Conservation (phyloP, 108 stramenopile genomes). For the Hondaea fermentalgiana region DNA sequence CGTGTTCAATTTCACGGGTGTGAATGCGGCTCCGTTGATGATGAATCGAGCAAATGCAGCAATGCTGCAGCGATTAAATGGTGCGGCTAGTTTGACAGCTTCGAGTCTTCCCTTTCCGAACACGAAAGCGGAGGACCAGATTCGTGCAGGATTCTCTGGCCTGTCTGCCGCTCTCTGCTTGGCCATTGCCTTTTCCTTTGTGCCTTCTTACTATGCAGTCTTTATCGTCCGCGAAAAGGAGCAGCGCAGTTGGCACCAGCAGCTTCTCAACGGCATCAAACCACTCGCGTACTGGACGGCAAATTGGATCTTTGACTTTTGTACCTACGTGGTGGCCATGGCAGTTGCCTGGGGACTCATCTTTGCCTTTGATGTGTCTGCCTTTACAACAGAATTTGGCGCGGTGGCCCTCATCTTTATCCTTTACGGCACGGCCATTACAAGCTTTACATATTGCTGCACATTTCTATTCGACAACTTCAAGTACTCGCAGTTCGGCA, state of each 20-base stretch:
- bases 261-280: slow-evolving; percentile 39
- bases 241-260: slow-evolving; percentile 33
- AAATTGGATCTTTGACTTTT: slow-evolving; percentile 35
- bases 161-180: slow-evolving; percentile 36
- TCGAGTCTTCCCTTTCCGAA: background rate
- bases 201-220: slow-evolving; percentile 42
- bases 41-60: background rate
- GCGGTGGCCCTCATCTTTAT: slow-evolving; percentile 34
- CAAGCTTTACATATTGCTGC: background rate
- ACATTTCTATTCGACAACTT: background rate
- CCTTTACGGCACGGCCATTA: slow-evolving; percentile 22
- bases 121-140: background rate
- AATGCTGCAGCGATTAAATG: background rate
- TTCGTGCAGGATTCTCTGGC: background rate
- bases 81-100: background rate
- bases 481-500: background rate
- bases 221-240: slow-evolving; percentile 41
- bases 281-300: slow-evolving; percentile 44
- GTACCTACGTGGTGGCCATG: slow-evolving; percentile 34
- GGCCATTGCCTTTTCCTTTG: slow-evolving; percentile 42
- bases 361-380: slow-evolving; percentile 23
- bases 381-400: background rate
- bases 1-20: background rate
- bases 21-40: slow-evolving; percentile 8
- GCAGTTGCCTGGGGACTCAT: slow-evolving; percentile 25